phyloP scores from a whole-genome alignment of 2,329 filamentous ascomycete species.

The Cladosporium cucumerinum region DNA sequence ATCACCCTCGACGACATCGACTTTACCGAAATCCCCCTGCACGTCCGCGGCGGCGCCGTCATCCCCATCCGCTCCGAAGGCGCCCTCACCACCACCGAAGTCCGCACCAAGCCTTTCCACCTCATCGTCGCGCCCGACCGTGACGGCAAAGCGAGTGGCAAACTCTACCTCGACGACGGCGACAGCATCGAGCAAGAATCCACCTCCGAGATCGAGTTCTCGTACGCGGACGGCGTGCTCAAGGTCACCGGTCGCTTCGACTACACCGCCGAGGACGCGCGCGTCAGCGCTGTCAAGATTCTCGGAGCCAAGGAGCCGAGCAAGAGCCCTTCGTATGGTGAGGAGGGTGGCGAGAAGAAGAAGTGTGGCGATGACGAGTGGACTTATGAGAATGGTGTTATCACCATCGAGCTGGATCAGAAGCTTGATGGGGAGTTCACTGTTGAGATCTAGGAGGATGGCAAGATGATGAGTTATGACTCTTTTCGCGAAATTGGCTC shows the following conservation, averaged over 20 bases:
- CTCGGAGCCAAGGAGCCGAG: constrained; percentile 36
- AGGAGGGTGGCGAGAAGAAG: constrained; percentile 1
- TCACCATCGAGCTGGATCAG: constrained; percentile 12
- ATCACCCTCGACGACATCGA: constrained; percentile 43
- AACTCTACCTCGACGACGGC: constrained; percentile 73
- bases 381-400: constrained; percentile 4
- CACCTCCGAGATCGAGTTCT: constrained; percentile 56
- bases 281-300: constrained; percentile 51
- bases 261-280: constrained; percentile 34
- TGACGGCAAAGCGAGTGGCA: constrained; percentile 60
- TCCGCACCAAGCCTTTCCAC: constrained; percentile 63
- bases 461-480: not conserved
- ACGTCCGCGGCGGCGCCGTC: constrained; percentile 60
- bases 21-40: constrained; percentile 57
- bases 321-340: not conserved
- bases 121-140: constrained; percentile 62
- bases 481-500: not conserved
- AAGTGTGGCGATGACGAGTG: constrained; percentile 2
- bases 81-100: constrained; percentile 58
- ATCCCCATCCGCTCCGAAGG: constrained; percentile 54
- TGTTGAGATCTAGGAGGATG: not conserved
- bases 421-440: constrained; percentile 13
- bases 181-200: constrained; percentile 57
- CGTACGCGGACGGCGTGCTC: constrained; percentile 49
- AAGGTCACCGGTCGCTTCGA: constrained; percentile 50